Percentiles rank a stretch among this genome's conserved stretches.
These are phyloP conservation scores for Cystofilobasidium ferigula DNA, from an alignment of 768 basidiomycete genomes.

Conservation along the genomic window DNA sequence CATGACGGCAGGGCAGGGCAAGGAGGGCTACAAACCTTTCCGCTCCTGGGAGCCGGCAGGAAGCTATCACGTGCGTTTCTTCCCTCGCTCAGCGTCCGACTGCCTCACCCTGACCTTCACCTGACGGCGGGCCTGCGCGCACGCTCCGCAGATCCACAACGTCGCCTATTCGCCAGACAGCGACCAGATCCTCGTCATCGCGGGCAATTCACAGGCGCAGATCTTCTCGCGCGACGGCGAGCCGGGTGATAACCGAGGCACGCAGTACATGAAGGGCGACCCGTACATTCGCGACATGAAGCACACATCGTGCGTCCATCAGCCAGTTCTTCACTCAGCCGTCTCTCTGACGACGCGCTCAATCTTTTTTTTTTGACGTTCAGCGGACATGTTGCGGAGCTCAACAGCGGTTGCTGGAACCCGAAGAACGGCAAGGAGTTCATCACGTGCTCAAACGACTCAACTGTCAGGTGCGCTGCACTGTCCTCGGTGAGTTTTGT, in stretches of 20 bases:
- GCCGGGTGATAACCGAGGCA: conserved; percentile 43
- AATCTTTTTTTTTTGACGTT: conserved; percentile 7
- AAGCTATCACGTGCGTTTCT: conserved; percentile 63
- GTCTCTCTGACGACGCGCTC: background rate
- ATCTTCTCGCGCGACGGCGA: conserved; percentile 87
- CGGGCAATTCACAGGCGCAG: conserved; percentile 76
- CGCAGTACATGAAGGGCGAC: conserved; percentile 69
- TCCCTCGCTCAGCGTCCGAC: conserved; percentile 11
- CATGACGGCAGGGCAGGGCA: conserved; percentile 58
- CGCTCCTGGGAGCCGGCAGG: conserved; percentile 92
- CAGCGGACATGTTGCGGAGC: conserved; percentile 88
- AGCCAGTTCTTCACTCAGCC: background rate
- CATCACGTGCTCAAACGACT: conserved; percentile 89
- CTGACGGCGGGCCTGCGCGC: background rate
- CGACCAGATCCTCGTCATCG: conserved; percentile 71
- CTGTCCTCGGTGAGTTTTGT: background rate
- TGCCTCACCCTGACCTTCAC: background rate
- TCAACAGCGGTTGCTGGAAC: conserved; percentile 85
- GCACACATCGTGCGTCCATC: conserved; percentile 84
- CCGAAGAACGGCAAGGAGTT: conserved; percentile 73
- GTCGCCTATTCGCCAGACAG: conserved; percentile 80
- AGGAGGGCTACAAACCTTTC: conserved; percentile 62
- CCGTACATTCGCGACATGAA: conserved; percentile 98
- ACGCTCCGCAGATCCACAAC: conserved; percentile 64
- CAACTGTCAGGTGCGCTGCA: conserved; percentile 68